A percentile compares a stretch with the other conserved stretches of the same genome.
Evolutionary conservation across 768 basidiomycete species (phyloP).

Genomic region (Mycena maculata): DNA sequence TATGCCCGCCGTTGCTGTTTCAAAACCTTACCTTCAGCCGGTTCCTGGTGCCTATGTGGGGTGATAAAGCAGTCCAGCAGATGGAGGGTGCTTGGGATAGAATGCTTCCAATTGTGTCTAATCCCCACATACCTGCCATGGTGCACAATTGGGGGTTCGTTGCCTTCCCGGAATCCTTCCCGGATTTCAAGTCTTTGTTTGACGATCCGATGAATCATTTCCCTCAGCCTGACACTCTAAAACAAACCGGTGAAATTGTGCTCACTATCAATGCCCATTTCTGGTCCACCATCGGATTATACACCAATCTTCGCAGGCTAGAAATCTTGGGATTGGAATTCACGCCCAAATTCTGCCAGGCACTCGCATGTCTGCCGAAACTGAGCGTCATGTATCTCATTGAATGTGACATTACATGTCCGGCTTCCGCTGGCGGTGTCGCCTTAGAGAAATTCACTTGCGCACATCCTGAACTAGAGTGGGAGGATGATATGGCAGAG

Average conservation of each 20-base stretch:
- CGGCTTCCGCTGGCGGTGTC: neutral
- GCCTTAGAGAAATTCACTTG: constrained; percentile 1
- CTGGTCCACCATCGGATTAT: constrained; percentile 7
- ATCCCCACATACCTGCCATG: constrained; percentile 11
- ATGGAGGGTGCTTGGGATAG: constrained; percentile 7
- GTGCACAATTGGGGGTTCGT: constrained; percentile 14
- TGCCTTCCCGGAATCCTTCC: too few relatives aligned
- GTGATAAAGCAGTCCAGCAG: neutral
- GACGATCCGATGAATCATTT: neutral
- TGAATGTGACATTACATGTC: constrained; percentile 9
- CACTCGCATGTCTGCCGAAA: constrained; percentile 4
- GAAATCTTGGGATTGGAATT: neutral
- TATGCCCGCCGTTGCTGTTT: constrained; percentile 23
- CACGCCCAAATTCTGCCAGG: constrained; percentile 9
- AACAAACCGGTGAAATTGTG: neutral
- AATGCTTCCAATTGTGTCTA: constrained; percentile 8
- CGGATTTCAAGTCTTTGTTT: neutral
- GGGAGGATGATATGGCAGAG: neutral
- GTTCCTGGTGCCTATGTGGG: neutral
- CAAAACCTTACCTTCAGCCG: neutral
- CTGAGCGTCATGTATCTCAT: neutral
- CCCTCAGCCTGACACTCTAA: neutral
- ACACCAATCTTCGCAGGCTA: constrained; percentile 14
- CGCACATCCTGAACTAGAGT: neutral
- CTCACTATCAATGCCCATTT: neutral